A percentile compares a stretch with the other conserved stretches of the same genome.
Conservation (phyloP, 805 yeast species). For the Saccharomyces mikatae region DNA sequence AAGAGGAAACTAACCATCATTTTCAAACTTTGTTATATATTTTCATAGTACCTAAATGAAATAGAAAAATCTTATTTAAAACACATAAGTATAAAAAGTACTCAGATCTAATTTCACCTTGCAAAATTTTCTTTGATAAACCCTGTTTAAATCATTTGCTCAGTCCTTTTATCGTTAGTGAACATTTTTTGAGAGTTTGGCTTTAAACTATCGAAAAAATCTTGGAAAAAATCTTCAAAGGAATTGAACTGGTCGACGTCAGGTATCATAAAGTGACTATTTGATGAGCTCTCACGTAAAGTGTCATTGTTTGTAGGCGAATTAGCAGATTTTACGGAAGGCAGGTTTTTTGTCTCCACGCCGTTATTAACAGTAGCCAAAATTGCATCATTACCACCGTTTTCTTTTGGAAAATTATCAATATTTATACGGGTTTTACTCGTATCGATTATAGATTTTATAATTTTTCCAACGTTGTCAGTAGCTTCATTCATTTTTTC, state of each 20-base stretch:
- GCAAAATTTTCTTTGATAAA: background rate
- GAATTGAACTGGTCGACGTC: slow-evolving; percentile 43
- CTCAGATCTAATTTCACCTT: no score
- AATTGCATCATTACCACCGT: background rate
- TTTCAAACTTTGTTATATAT: no score
- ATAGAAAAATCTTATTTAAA: no score
- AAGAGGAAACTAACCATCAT: background rate
- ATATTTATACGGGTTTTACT: slow-evolving; percentile 27
- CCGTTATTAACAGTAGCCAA: background rate
- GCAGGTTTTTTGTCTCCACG: background rate
- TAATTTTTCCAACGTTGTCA: slow-evolving; percentile 49
- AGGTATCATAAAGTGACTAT: slow-evolving; percentile 24
- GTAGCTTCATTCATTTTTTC: slow-evolving; percentile 52
- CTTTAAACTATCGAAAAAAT: slow-evolving; percentile 32
- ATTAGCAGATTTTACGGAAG: background rate
- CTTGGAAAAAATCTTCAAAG: slow-evolving; percentile 52
- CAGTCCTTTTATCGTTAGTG: slow-evolving; percentile 3
- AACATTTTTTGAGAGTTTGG: slow-evolving; percentile 30
- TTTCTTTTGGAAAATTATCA: slow-evolving; percentile 6
- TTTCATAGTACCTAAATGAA: no score
- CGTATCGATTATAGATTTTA: slow-evolving; percentile 42
- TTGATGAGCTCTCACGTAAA: background rate
- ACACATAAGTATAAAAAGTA: no score
- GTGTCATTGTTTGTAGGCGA: slow-evolving; percentile 4
- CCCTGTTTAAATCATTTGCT: background rate